Evolutionary conservation across 139 green algal genomes (phyloP).

Genomic region (Picochlorum sp.): DNA sequence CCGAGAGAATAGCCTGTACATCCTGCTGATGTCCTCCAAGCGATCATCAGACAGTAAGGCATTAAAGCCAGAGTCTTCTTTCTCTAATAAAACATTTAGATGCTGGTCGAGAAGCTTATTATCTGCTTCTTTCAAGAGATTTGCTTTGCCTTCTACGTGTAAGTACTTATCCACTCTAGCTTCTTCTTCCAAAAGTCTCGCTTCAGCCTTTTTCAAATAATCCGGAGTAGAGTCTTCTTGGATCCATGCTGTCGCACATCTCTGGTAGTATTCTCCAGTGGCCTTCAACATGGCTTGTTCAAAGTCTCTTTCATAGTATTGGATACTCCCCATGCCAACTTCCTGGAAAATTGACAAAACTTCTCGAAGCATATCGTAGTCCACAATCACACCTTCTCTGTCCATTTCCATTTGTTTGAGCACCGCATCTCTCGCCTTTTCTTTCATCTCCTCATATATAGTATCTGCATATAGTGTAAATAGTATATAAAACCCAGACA

Average conservation of each 20-base stretch:
- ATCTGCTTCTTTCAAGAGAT: slow-evolving; percentile 81
- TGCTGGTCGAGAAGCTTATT: slow-evolving; percentile 77
- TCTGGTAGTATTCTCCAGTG: slow-evolving; percentile 75
- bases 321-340: slow-evolving; percentile 85
- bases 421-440: slow-evolving; percentile 53
- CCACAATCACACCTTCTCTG: slow-evolving; percentile 83
- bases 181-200: slow-evolving; percentile 79
- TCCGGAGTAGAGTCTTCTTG: slow-evolving; percentile 88
- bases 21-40: slow-evolving; percentile 83
- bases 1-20: slow-evolving; percentile 95
- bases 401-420: slow-evolving; percentile 75
- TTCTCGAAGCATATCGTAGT: slow-evolving; percentile 85
- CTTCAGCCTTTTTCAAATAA: slow-evolving; percentile 92
- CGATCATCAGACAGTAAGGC: slow-evolving; percentile 93
- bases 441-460: slow-evolving; percentile 75
- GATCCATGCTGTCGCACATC: slow-evolving; percentile 60
- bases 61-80: slow-evolving; percentile 81
- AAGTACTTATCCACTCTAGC: slow-evolving; percentile 88
- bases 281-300: slow-evolving; percentile 73
- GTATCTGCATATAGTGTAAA: too few relatives aligned
- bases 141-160: slow-evolving; percentile 68
- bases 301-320: slow-evolving; percentile 93
- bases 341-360: slow-evolving; percentile 95
- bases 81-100: slow-evolving; percentile 82
- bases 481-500: slow-evolving; percentile 36